Percentiles rank a stretch among this genome's conserved stretches.
Conservation (phyloP, 805 yeast species). For the Candida tallmaniae region DNA sequence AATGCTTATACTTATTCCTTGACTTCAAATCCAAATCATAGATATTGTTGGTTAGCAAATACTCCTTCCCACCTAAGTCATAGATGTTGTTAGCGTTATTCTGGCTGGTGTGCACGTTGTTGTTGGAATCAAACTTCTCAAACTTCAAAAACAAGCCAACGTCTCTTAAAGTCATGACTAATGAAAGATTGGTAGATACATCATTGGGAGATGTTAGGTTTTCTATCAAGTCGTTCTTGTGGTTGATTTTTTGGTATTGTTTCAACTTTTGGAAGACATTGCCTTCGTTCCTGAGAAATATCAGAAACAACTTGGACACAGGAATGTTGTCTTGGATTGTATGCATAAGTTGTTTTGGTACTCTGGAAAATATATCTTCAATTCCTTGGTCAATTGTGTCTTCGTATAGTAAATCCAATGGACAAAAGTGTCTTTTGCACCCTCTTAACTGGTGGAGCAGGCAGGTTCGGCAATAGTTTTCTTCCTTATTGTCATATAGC, state of each 20-base stretch:
- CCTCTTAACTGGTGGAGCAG: slow-evolving; percentile 40
- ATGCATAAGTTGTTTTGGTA: slow-evolving; percentile 16
- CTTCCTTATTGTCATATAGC: slow-evolving; percentile 43
- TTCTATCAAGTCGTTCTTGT: slow-evolving; percentile 26
- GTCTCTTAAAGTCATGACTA: slow-evolving; percentile 53
- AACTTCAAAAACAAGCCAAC: slow-evolving; percentile 48
- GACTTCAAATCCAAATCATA: slow-evolving; percentile 50
- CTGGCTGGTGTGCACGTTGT: slow-evolving; percentile 26
- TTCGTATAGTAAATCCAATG: slow-evolving; percentile 36
- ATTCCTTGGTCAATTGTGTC: slow-evolving; percentile 33
- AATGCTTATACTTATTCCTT: slow-evolving; percentile 37
- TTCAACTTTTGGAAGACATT: slow-evolving; percentile 32
- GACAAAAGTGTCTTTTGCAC: slow-evolving; percentile 40
- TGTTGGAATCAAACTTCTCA: slow-evolving; percentile 22
- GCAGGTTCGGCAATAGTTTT: slow-evolving; percentile 53
- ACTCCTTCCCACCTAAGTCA: slow-evolving; percentile 21
- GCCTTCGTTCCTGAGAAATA: slow-evolving; percentile 26
- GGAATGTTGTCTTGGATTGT: slow-evolving; percentile 30
- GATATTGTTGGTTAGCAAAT: slow-evolving; percentile 32
- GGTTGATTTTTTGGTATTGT: slow-evolving; percentile 29
- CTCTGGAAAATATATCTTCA: slow-evolving; percentile 20
- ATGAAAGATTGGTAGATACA: slow-evolving; percentile 37
- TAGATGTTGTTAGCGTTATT: slow-evolving; percentile 24
- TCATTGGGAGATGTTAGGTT: slow-evolving; percentile 29
- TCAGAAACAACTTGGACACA: slow-evolving; percentile 24